phyloP scores from a whole-genome alignment of 1,284 basidiomycete species.

The Peniophora sp. region DNA sequence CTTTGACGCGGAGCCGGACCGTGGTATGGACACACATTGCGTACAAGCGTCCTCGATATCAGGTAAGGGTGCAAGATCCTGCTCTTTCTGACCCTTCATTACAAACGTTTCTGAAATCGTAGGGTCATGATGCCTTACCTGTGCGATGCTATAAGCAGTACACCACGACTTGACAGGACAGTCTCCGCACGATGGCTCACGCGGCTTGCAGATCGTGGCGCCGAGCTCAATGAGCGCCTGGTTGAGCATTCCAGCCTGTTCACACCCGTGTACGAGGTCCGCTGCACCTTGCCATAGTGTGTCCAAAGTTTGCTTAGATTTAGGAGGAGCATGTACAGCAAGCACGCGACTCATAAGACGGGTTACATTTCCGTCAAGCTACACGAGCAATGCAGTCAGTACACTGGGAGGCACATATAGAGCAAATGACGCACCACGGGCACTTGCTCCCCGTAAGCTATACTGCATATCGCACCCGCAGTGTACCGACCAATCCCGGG shows the following conservation, averaged over 20 bases:
- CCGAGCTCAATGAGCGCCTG: slow-evolving; percentile 87
- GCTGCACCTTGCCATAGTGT: slow-evolving; percentile 78
- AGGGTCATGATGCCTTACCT: background rate
- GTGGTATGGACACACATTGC: slow-evolving; percentile 62
- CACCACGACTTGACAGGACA: slow-evolving; percentile 74
- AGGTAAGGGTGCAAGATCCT: slow-evolving; percentile 14
- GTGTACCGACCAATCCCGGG: slow-evolving; percentile 92
- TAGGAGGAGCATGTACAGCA: slow-evolving; percentile 75
- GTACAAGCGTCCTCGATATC: slow-evolving; percentile 76
- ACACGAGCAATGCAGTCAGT: slow-evolving; percentile 3
- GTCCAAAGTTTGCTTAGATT: slow-evolving; percentile 70
- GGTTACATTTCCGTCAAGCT: slow-evolving; percentile 92
- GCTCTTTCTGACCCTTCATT: background rate
- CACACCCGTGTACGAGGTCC: slow-evolving; percentile 52
- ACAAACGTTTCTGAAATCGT: slow-evolving; percentile 2
- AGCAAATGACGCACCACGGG: slow-evolving; percentile 62
- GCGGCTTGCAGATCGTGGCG: slow-evolving; percentile 84
- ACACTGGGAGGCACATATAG: background rate
- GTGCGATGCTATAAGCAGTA: slow-evolving; percentile 40
- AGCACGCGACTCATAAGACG: slow-evolving; percentile 76
- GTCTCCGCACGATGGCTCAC: slow-evolving; percentile 60
- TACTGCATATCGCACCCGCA: slow-evolving; percentile 83
- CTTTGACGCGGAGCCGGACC: slow-evolving; percentile 10
- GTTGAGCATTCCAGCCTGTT: slow-evolving; percentile 75
- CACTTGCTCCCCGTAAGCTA: slow-evolving; percentile 79